Evolutionary conservation across 345 rosid genomes (phyloP).

Genomic region (Mallotus nudiflorus): DNA sequence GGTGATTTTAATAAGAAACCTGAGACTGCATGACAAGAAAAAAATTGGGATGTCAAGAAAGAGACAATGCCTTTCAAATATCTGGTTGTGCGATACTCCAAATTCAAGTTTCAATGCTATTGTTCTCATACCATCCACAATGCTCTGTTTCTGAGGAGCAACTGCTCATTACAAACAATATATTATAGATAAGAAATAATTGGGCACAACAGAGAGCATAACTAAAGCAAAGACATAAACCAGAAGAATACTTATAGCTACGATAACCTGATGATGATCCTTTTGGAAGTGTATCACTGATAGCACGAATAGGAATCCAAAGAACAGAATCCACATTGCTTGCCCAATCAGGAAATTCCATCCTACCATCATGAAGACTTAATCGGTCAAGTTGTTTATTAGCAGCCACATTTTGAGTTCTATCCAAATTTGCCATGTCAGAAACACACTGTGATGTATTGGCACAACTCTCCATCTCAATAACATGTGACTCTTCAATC

Average conservation of each 20-base stretch:
- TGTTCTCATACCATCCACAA: constrained; percentile 96
- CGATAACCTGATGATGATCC: constrained; percentile 86
- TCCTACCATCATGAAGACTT: constrained; percentile 58
- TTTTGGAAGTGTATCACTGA: constrained; percentile 71
- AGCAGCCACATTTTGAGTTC: constrained; percentile 33
- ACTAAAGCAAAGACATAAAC: constrained; percentile 20
- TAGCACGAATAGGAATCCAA: constrained; percentile 90
- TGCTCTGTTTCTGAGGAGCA: constrained; percentile 62
- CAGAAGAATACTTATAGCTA: constrained; percentile 16
- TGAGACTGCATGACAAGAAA: no score
- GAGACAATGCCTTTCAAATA: constrained; percentile 69
- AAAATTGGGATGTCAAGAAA: constrained; percentile 6
- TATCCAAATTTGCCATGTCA: constrained; percentile 27
- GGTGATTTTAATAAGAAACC: neutral
- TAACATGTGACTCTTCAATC: constrained; percentile 67
- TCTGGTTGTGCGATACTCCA: constrained; percentile 87
- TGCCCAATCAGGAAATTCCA: constrained; percentile 91
- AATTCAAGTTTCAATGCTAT: constrained; percentile 93
- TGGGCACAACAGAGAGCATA: constrained; percentile 14
- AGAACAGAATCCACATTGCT: constrained; percentile 63
- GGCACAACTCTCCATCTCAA: constrained; percentile 78
- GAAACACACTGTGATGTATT: constrained; percentile 32
- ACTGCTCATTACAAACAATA: constrained; percentile 48
- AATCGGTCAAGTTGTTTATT: constrained; percentile 54
- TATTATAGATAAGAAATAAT: constrained; percentile 12